Percentiles rank a stretch among this genome's conserved stretches.
Conservation (phyloP, 768 basidiomycete genomes). For the Lyophyllum semitale region DNA sequence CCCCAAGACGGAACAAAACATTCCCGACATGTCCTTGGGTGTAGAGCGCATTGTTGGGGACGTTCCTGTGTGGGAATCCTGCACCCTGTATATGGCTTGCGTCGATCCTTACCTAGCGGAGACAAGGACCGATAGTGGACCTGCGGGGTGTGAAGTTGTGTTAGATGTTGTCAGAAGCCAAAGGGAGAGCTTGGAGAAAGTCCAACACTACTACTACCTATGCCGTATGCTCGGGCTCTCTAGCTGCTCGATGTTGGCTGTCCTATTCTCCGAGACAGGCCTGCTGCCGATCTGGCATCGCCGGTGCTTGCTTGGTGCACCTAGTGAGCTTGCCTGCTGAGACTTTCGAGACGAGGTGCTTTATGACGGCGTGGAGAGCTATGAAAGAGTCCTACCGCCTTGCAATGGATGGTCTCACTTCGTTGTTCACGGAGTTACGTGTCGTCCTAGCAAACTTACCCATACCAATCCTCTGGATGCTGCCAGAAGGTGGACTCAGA, state of each 20-base stretch:
- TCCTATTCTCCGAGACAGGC: conserved; percentile 2
- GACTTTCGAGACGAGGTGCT: too few relatives aligned
- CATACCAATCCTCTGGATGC: not conserved
- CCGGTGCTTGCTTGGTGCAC: not conserved
- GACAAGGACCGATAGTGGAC: too few relatives aligned
- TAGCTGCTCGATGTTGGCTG: not conserved
- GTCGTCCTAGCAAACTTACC: not conserved
- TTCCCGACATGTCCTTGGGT: not conserved
- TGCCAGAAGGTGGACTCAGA: not conserved
- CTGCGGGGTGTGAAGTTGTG: not conserved
- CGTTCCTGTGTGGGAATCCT: not conserved
- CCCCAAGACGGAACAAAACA: too few relatives aligned
- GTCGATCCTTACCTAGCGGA: conserved; percentile 1
- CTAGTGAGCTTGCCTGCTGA: not conserved
- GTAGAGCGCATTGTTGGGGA: not conserved
- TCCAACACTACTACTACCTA: not conserved
- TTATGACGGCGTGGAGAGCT: not conserved
- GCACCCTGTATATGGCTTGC: not conserved
- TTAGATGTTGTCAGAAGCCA: not conserved
- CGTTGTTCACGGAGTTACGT: not conserved
- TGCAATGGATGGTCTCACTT: not conserved
- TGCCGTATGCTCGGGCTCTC: not conserved
- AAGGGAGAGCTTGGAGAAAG: not conserved
- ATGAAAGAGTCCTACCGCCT: not conserved
- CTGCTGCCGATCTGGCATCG: not conserved